phyloP scores from a whole-genome alignment of 2,329 filamentous ascomycete genomes.

The Sporothrix protearum region DNA sequence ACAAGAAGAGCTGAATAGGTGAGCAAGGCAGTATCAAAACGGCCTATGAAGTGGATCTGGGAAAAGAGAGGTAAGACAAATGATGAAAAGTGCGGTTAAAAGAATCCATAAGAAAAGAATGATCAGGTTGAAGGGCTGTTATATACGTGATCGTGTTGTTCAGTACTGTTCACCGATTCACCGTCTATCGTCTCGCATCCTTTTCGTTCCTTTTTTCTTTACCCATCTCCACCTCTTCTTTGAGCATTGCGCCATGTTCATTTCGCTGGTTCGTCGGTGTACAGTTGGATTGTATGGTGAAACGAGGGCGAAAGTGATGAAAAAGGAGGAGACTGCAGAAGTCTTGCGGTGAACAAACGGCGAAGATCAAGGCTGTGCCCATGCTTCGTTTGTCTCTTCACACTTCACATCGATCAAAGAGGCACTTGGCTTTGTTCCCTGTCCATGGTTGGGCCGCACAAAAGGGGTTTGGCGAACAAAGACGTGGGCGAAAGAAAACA shows the following conservation, averaged over 20 bases:
- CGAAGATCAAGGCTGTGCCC: neutral
- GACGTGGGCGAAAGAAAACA: neutral
- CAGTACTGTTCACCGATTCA: neutral
- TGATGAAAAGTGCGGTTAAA: neutral
- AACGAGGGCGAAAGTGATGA: neutral
- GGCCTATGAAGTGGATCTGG: neutral
- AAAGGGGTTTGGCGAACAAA: neutral
- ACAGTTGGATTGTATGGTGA: neutral
- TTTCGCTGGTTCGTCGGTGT: neutral
- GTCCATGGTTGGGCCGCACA: neutral
- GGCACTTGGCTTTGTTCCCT: neutral
- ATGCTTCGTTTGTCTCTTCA: neutral
- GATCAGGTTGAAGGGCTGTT: neutral
- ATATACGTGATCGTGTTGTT: neutral
- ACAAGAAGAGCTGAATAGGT: neutral
- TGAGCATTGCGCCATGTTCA: neutral
- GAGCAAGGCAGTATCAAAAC: conserved; percentile 8
- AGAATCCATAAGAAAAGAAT: neutral
- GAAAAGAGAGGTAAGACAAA: neutral
- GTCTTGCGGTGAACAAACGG: neutral
- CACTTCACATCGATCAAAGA: neutral
- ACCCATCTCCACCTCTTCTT: neutral
- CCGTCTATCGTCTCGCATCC: too few species aligned
- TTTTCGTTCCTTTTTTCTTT: neutral
- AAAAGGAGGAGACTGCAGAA: neutral